phyloP scores from a whole-genome alignment of 208 protist genomes.

The Leishmania mexicana region DNA sequence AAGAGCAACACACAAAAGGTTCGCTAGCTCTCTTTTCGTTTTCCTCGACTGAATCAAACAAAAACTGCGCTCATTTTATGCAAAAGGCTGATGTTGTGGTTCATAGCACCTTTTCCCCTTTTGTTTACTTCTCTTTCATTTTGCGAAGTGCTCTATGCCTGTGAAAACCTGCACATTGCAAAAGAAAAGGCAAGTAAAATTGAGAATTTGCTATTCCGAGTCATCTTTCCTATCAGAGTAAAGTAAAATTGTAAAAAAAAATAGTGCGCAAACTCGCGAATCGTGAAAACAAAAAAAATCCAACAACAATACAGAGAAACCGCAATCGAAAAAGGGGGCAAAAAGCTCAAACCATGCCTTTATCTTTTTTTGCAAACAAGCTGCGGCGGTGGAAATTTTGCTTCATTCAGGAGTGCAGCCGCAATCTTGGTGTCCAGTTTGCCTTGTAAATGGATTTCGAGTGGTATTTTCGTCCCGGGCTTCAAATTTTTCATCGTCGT shows the following conservation, averaged over 20 bases:
- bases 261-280: not conserved
- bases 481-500: conserved; percentile 62
- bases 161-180: not conserved
- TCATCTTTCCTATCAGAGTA: not conserved
- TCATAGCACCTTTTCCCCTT: not conserved
- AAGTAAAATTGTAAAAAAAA: not conserved
- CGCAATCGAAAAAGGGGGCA: not conserved
- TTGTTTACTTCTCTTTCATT: not conserved
- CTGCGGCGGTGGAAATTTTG: conserved; percentile 37
- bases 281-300: not conserved
- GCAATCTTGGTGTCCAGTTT: conserved; percentile 36
- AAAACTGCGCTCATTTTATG: not conserved
- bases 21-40: not conserved
- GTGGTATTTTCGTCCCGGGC: conserved; percentile 49
- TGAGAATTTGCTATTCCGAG: too few species aligned
- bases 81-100: not conserved
- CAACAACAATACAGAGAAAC: not conserved
- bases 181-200: not conserved
- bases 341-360: not conserved
- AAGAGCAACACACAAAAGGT: not conserved
- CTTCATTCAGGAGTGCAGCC: conserved; percentile 39
- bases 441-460: conserved; percentile 70
- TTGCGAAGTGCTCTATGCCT: not conserved
- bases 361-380: conserved; percentile 9
- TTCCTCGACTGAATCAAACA: not conserved